A percentile compares a stretch with the other conserved stretches of the same genome.
phyloP scores from a whole-genome alignment of 805 yeast species.

The Candida vaughaniae region DNA sequence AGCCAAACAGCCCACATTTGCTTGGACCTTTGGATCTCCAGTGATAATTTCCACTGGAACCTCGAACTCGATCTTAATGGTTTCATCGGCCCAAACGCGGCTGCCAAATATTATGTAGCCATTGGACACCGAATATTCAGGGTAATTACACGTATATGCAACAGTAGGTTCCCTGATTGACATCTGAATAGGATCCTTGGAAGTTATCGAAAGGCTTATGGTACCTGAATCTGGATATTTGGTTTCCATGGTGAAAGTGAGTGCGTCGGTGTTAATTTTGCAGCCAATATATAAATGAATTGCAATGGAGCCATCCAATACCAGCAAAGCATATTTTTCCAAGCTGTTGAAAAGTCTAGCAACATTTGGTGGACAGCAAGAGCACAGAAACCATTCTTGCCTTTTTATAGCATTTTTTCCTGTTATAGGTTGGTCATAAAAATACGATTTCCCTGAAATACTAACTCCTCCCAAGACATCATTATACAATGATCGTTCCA shows the following conservation, averaged over 20 bases:
- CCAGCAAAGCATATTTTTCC: slow-evolving; percentile 16
- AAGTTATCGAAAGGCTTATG: slow-evolving; percentile 4
- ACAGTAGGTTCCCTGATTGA: slow-evolving; percentile 14
- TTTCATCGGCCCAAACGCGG: slow-evolving; percentile 8
- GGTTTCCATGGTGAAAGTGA: slow-evolving; percentile 9
- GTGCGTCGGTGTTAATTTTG: slow-evolving; percentile 4
- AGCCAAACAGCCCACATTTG: slow-evolving; percentile 18
- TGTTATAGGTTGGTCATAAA: slow-evolving; percentile 20
- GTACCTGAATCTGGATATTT: slow-evolving; percentile 16
- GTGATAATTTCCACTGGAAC: slow-evolving; percentile 11
- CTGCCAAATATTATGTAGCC: slow-evolving; percentile 14
- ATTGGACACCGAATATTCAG: slow-evolving; percentile 2
- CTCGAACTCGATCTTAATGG: slow-evolving; percentile 11
- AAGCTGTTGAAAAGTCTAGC: slow-evolving; percentile 20
- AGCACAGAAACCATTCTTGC: slow-evolving; percentile 18
- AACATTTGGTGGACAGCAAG: slow-evolving; percentile 27
- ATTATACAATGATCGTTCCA: slow-evolving; percentile 22
- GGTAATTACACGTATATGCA: slow-evolving; percentile 2
- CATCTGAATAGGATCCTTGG: slow-evolving; percentile 10
- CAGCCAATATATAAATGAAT: slow-evolving; percentile 17
- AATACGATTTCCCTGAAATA: slow-evolving; percentile 19
- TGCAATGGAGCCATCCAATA: slow-evolving; percentile 9
- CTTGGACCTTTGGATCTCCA: slow-evolving; percentile 16
- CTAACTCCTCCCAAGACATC: slow-evolving; percentile 23
- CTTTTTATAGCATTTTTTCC: slow-evolving; percentile 14